Base-by-base conservation (phyloP, 768 basidiomycete genomes). In the Chalciporus chontae region DNA sequence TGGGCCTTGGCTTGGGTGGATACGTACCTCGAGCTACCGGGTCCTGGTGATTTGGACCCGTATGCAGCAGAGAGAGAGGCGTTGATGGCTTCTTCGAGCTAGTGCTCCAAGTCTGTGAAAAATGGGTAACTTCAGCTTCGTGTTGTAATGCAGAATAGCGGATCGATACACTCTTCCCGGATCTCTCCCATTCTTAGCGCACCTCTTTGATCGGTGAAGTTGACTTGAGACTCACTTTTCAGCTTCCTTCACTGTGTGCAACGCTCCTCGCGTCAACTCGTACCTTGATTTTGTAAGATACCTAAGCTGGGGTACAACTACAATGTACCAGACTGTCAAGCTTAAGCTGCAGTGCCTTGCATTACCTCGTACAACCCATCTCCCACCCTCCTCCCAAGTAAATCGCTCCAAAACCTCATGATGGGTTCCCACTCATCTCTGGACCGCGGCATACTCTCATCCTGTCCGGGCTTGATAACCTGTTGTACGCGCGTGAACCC, bases 321-420 rank as follows among this genome's bases (percentile, higher is more conserved):
- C 51, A 52, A 29, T 57, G 55, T 9, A 50, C 61, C 32, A 29
- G n/a, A 17, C 43, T 44, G 32, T 53, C 21, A 34, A 43, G 3
- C 15, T 60, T 43, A 58, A 37, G 43, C 31, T 17, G 32, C 40
- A 7, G 47, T 50, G 2, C 69, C 60, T 8, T 61, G 77, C 76
- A 84, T 77, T 8, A 91, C 83, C 54, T 90, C 84, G 51, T 85
- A 87, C 51, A 87, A 58, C 9, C 82, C 86, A 5, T 82, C 77
- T 9, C 70, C 73, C 55, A 76, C 75, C 59, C 85, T 77, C 53
- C 72, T 76, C 2, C 69, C 72, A 15, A 94, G 69, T 36, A 69
- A 67, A 61, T 83, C 79, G 57, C 90, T 87, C 91, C 91, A 94
- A 67, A 93, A 92, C 50, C 76, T 71, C 88, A 95, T 93, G 40